Base-by-base conservation (phyloP, 441 rosid species). In the Adansonia rubrostipa region DNA sequence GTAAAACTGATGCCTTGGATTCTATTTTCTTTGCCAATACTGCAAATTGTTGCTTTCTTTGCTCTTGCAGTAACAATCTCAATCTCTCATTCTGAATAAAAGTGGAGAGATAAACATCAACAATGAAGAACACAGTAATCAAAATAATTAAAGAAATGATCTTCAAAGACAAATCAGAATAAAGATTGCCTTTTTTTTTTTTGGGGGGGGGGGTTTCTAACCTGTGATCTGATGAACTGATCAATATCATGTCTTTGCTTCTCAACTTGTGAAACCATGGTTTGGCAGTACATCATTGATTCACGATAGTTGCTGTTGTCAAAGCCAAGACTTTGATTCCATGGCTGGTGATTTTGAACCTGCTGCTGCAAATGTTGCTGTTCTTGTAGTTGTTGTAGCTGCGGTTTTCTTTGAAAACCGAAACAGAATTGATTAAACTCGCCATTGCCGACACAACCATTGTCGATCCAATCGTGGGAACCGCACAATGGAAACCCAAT, bases 171-270 rank as follows among this genome's bases (percentile, higher is more conserved):
- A 45, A 15, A 74, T 10, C 47, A 9, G 3, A 64, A 17, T 3
- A 20, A 17, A 50, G 9, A 33, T 24, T n/a, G 1, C 17, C 1
- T 4, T 7, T 15, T 6, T 47, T 5, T 54, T 54, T 5, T 54
- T 47, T n/a, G n/a, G n/a, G n/a, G n/a, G n/a, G n/a, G n/a, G n/a
- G n/a, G n/a, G n/a, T n/a, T n/a, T n/a, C 85, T 50, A 20, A 92
- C 96, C 96, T 92, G 92, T 40, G 83, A 78, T 78, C 79, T 82
- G 73, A 95, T 83, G 51, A 83, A 88, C 64, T 85, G 84, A 73
- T 92, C 91, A 65, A 91, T 80, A 77, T 91, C 97, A 60, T 78
- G 92, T 28, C 57, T 81, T 78, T 93, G 93, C 48, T 84, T 89
- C 77, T 87, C 87, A 50, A 81, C 81, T 5, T 78, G 81, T 64